These are phyloP conservation scores for Trichoderma koningii DNA, from an alignment of 2,329 filamentous ascomycete genomes.

Conservation along the genomic window DNA sequence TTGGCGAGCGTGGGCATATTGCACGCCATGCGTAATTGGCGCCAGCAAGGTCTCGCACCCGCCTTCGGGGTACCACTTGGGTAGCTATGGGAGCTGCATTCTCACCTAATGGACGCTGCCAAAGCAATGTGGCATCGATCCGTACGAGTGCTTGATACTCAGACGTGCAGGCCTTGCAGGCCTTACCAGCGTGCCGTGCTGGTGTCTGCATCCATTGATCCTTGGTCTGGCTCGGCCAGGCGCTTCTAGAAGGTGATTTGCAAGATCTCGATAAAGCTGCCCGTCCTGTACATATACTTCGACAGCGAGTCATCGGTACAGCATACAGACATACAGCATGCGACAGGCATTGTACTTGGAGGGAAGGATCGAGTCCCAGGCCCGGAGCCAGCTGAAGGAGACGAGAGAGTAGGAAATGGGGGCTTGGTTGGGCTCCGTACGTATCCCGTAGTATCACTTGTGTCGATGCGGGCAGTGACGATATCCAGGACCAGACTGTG, in stretches of 20 bases:
- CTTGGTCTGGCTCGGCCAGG: neutral
- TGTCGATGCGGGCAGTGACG: constrained; percentile 34
- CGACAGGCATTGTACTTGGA: neutral
- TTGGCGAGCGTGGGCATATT: too few species aligned
- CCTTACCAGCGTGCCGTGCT: neutral
- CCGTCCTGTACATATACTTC: neutral
- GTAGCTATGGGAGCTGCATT: constrained; percentile 11
- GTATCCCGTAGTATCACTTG: too few species aligned
- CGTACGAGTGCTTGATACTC: neutral
- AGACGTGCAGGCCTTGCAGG: constrained; percentile 2
- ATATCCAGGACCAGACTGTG: constrained; percentile 28
- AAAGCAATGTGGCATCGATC: neutral
- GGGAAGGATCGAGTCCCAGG: neutral
- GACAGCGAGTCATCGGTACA: constrained; percentile 5
- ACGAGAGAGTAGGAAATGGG: neutral
- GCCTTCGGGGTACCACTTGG: constrained; percentile 1
- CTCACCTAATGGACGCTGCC: neutral
- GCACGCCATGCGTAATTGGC: neutral
- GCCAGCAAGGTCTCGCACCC: constrained; percentile 9
- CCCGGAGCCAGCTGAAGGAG: neutral
- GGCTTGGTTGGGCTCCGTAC: too few species aligned
- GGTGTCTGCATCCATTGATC: neutral
- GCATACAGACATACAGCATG: neutral
- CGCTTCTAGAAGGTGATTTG: constrained; percentile 17
- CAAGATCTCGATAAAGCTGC: neutral